A percentile compares a stretch with the other conserved stretches of the same genome.
Evolutionary conservation across 75 land plant genomes (phyloP).

Genomic region (Picea glauca): DNA sequence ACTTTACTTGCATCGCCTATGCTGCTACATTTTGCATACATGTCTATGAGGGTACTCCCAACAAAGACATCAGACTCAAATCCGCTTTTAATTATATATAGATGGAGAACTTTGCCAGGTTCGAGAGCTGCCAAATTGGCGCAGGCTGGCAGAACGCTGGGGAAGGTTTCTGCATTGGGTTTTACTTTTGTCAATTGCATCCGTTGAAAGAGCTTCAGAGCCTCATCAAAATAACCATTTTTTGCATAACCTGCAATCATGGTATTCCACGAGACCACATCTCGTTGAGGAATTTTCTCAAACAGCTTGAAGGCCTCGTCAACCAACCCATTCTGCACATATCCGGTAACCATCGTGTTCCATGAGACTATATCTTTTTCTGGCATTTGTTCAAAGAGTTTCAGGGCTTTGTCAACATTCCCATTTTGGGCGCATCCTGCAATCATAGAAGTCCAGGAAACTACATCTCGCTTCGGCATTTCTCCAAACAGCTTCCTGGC

Average conservation of each 20-base stretch:
- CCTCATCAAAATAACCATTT: too few relatives aligned
- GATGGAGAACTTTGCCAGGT: not conserved
- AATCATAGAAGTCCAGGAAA: slow-evolving; percentile 1
- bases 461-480: not conserved
- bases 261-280: too few relatives aligned
- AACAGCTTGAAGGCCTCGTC: too few relatives aligned
- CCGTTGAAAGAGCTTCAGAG: too few relatives aligned
- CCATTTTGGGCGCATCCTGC: not conserved
- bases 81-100: not conserved
- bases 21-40: slow-evolving; percentile 9
- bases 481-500: not conserved
- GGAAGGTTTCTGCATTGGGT: too few relatives aligned
- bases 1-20: slow-evolving; percentile 9
- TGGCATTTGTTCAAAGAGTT: not conserved
- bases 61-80: slow-evolving; percentile 2
- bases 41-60: slow-evolving; percentile 2
- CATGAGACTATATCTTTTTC: not conserved
- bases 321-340: not conserved
- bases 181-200: too few relatives aligned
- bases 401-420: not conserved
- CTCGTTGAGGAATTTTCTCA: too few relatives aligned
- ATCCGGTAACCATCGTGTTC: not conserved
- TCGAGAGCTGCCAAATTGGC: not conserved
- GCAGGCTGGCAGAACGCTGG: too few relatives aligned
- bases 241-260: too few relatives aligned